Conservation (phyloP, 345 rosid genomes). For the Arabidopsis arenosa region DNA sequence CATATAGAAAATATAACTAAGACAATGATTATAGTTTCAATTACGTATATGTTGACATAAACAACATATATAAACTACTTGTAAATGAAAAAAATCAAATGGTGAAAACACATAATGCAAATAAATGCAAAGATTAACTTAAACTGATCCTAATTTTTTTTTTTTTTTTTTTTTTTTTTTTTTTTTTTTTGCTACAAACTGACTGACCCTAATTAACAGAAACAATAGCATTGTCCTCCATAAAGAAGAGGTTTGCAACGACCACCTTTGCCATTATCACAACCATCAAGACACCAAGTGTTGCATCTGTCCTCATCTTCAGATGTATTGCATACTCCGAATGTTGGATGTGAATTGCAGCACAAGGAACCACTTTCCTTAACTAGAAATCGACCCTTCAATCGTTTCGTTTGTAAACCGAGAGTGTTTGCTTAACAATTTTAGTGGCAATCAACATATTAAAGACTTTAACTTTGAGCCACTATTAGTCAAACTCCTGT, state of each 20-base stretch:
- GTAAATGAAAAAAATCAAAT: neutral
- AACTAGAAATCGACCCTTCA: neutral
- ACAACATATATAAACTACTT: slow-evolving; percentile 13
- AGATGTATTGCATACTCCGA: neutral
- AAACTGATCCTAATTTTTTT: neutral
- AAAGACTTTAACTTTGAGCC: too few relatives aligned
- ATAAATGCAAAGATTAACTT: neutral
- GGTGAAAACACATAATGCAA: neutral
- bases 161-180: too few relatives aligned
- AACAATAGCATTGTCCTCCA: slow-evolving; percentile 26
- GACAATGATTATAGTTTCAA: neutral
- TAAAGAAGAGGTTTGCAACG: slow-evolving; percentile 22
- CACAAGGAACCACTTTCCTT: slow-evolving; percentile 15
- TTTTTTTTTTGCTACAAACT: too few relatives aligned
- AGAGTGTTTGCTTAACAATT: too few relatives aligned
- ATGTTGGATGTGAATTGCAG: slow-evolving; percentile 25
- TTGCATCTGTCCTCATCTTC: slow-evolving; percentile 2
- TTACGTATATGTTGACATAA: slow-evolving; percentile 8
- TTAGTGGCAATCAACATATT: too few relatives aligned
- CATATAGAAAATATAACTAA: neutral
- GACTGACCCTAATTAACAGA: neutral
- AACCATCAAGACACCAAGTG: slow-evolving; percentile 16
- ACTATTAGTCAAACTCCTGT: too few relatives aligned
- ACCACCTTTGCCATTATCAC: slow-evolving; percentile 32
- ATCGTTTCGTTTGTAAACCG: too few relatives aligned